Evolutionary conservation across 2,329 filamentous ascomycete genomes (phyloP), one percentile per base, ranked within the genome.

Genomic region (Fusarium pseudonygamai): DNA sequence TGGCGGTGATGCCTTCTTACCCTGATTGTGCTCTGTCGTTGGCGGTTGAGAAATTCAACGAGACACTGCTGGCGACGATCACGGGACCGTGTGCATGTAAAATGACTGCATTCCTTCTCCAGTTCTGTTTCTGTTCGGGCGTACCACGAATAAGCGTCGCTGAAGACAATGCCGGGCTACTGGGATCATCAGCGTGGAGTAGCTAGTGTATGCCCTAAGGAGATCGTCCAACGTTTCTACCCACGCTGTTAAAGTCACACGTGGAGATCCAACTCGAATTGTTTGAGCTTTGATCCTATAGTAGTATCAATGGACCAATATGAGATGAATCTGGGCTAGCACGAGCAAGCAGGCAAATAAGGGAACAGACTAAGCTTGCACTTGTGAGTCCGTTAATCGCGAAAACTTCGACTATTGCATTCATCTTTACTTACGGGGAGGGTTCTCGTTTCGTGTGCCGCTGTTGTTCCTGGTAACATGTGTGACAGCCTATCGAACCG

Each of bases 171-270:
- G 71, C 50, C 43, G 49, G 42, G 47, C 43, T 66, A 47, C 71
- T 71, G 71, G 62, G 71, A 68, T 71, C 50, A 52, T 63, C 49
- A 64, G 40, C 63, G 56, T 68, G 56, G 67, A 72, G 55, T 59
- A 46, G 55, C 59, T 74, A 73, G 71, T 59, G 71, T 59, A 49
- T 36, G 63, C 67, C 56, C 67, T 69, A 61, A 59, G 47, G 24
- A 59, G 65, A 73, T 71, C 71, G 63, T 58, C 64, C 40, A 71
- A 67, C 67, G 67, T 65, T 57, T 67, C 47, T 68, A 56, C 65
- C 71, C 71, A 74, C 62, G 67, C 66, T 71, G 47, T 59, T 74
- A 60, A 43, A 61, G 71, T 60, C 43, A 59, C 63, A 72, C 59
- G 63, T 74, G 63, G 71, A 72, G 71, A 60, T 56, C 45, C 64